Evolutionary conservation across 768 basidiomycete genomes (phyloP).

Genomic region (Collybia sordida): DNA sequence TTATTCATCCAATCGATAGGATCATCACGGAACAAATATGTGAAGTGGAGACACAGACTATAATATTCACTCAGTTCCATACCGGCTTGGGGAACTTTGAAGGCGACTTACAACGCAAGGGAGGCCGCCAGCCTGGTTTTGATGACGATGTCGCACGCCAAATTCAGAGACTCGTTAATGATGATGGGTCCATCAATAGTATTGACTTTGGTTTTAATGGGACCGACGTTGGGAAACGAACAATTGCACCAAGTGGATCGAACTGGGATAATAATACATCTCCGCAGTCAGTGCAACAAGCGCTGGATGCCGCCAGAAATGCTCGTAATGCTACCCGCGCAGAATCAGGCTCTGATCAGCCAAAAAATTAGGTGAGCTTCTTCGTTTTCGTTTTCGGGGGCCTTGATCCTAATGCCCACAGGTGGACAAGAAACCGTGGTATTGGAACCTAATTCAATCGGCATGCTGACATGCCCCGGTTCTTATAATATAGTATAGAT

Average conservation of each 20-base stretch:
- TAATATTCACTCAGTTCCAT: conserved; percentile 41
- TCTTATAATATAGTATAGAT: too few relatives aligned
- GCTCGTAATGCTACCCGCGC: conserved; percentile 13
- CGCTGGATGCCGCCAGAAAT: conserved; percentile 27
- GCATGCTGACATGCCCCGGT: too few relatives aligned
- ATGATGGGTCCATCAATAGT: conserved; percentile 35
- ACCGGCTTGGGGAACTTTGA: conserved; percentile 36
- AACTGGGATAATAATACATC: conserved; percentile 35
- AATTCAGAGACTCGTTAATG: conserved; percentile 29
- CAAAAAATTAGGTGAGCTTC: too few relatives aligned
- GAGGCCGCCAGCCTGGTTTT: conserved; percentile 35
- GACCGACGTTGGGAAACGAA: conserved; percentile 32
- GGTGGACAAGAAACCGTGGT: too few relatives aligned
- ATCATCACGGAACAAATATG: conserved; percentile 46
- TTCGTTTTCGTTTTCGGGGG: too few relatives aligned
- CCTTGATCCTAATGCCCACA: too few relatives aligned
- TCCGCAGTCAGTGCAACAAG: conserved; percentile 27
- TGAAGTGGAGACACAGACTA: conserved; percentile 47
- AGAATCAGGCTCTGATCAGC: too few relatives aligned
- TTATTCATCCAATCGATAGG: conserved; percentile 27
- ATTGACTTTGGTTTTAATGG: conserved; percentile 40
- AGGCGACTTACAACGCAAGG: conserved; percentile 36
- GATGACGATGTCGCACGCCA: conserved; percentile 34
- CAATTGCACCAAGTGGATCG: conserved; percentile 30
- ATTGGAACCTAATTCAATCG: too few relatives aligned